phyloP scores from a whole-genome alignment of 2,329 filamentous ascomycete species.

The Ilyonectria destructans region DNA sequence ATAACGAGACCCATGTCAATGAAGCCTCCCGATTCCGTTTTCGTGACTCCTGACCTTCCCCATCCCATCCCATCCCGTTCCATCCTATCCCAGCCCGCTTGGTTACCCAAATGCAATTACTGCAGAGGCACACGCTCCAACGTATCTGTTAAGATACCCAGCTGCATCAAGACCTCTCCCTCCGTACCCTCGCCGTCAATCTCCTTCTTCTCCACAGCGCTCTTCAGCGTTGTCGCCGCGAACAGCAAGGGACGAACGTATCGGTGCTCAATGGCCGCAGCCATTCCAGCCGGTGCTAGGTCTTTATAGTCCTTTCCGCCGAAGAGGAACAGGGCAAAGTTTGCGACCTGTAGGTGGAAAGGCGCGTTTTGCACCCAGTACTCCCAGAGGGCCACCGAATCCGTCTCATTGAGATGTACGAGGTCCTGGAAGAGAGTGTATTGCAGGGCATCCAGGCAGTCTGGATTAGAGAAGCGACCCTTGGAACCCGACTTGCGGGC shows the following conservation, averaged over 20 bases:
- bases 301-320: conserved; percentile 61
- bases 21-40: conserved; percentile 20
- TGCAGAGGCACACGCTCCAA: conserved; percentile 61
- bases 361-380: conserved; percentile 68
- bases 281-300: conserved; percentile 71
- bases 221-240: conserved; percentile 58
- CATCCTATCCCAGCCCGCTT: not conserved
- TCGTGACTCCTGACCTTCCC: conserved; percentile 28
- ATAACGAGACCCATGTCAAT: conserved; percentile 2
- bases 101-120: conserved; percentile 40
- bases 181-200: conserved; percentile 50
- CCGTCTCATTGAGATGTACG: conserved; percentile 62
- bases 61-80: conserved; percentile 1
- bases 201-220: conserved; percentile 53
- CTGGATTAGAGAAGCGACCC: conserved; percentile 66
- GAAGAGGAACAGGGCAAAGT: conserved; percentile 74
- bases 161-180: conserved; percentile 55
- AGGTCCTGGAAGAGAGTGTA: conserved; percentile 75
- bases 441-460: conserved; percentile 73
- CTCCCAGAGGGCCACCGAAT: conserved; percentile 62
- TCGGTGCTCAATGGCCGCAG: conserved; percentile 70
- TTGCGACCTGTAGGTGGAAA: conserved; percentile 73
- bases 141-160: conserved; percentile 61
- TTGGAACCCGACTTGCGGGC: conserved; percentile 55
- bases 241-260: conserved; percentile 70